These are phyloP conservation scores for Lavandula angustifolia DNA, from an alignment of 257 asterid genomes.

Conservation along the genomic window DNA sequence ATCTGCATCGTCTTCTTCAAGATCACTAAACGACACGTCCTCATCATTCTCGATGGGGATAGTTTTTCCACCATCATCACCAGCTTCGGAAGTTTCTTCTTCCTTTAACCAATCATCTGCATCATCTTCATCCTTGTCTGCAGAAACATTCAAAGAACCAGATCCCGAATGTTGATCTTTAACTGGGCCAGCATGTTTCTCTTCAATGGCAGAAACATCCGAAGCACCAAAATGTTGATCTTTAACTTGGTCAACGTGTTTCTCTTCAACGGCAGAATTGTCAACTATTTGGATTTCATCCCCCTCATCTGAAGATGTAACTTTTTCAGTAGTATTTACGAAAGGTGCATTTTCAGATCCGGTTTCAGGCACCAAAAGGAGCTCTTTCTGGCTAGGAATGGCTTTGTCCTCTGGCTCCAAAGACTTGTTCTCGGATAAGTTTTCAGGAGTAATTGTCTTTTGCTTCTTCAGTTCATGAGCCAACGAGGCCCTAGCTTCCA, in stretches of 20 bases:
- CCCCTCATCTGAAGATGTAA: constrained; percentile 42
- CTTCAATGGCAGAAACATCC: constrained; percentile 32
- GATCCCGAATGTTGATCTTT: constrained; percentile 37
- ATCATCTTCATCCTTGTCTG: constrained; percentile 68
- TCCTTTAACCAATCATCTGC: constrained; percentile 96
- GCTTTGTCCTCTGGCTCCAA: constrained; percentile 39
- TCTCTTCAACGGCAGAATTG: constrained; percentile 38
- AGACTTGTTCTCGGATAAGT: constrained; percentile 35
- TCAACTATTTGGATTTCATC: constrained; percentile 43
- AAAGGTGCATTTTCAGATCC: constrained; percentile 32
- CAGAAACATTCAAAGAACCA: constrained; percentile 32
- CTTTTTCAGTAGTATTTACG: constrained; percentile 37
- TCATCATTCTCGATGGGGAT: constrained; percentile 73
- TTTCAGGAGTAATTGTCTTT: constrained; percentile 36
- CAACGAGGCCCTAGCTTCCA: constrained; percentile 70
- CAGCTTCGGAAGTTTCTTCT: constrained; percentile 66
- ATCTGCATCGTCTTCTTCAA: constrained; percentile 88
- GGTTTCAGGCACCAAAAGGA: constrained; percentile 47
- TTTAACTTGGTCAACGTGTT: constrained; percentile 32
- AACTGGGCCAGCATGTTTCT: constrained; percentile 34
- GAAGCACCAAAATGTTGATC: constrained; percentile 36
- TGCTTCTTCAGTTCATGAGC: constrained; percentile 53
- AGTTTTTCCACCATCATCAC: constrained; percentile 41
- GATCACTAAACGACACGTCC: constrained; percentile 97
- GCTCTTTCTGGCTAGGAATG: constrained; percentile 45